phyloP scores from a whole-genome alignment of 1,284 basidiomycete species.

The Ustilago bromivora region DNA sequence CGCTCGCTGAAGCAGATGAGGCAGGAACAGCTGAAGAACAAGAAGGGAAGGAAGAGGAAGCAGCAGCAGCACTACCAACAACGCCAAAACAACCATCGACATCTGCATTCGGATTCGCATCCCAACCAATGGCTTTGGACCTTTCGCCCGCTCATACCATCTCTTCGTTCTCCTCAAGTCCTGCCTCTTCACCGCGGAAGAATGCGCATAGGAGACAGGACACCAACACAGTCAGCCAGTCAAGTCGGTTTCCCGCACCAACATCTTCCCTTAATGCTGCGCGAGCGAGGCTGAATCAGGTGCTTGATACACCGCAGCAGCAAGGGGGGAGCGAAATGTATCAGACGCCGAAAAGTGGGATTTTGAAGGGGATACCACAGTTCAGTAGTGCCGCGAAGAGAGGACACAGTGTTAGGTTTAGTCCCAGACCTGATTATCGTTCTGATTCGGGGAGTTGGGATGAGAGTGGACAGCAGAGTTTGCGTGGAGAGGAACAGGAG shows the following conservation, averaged over 20 bases:
- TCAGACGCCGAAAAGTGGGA: constrained; percentile 27
- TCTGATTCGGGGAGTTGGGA: constrained; percentile 54
- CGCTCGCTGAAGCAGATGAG: constrained; percentile 16
- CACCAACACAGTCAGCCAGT: constrained; percentile 37
- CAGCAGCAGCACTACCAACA: constrained; percentile 2
- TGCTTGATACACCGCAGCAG: constrained; percentile 5
- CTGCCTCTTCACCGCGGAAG: constrained; percentile 46
- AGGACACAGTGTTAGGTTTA: constrained; percentile 45
- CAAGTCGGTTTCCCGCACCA: constrained; percentile 10
- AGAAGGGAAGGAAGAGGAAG: neutral
- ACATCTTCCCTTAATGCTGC: constrained; percentile 27
- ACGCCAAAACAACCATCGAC: constrained; percentile 15
- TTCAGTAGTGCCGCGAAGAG: constrained; percentile 13
- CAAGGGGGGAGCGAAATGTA: neutral
- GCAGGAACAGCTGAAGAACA: neutral
- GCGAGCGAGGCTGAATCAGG: constrained; percentile 21
- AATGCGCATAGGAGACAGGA: constrained; percentile 43
- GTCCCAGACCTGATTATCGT: constrained; percentile 45
- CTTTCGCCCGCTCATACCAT: constrained; percentile 28
- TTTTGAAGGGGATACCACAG: constrained; percentile 19
- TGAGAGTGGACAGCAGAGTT: constrained; percentile 21
- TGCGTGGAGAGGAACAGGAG: neutral
- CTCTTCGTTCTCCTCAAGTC: constrained; percentile 22
- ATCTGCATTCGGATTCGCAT: constrained; percentile 25
- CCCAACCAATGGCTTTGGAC: constrained; percentile 45